A percentile compares a stretch with the other conserved stretches of the same genome.
phyloP scores from a whole-genome alignment of 169 alveolate species.

The Eimeria acervulina region DNA sequence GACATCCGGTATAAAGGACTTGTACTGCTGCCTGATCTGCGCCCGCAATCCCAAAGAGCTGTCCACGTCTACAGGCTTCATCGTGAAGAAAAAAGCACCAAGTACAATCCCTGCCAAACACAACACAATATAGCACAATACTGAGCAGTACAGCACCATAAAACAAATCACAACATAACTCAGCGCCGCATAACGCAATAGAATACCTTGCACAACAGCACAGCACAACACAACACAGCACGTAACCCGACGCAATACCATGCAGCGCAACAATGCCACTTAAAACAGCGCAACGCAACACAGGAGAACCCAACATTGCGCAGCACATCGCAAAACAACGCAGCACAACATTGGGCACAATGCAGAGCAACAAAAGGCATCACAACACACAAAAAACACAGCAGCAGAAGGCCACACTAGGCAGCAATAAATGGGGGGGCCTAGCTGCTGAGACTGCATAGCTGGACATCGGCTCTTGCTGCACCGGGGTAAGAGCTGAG shows the following conservation, averaged over 20 bases:
- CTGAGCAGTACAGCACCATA: background rate
- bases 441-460: background rate
- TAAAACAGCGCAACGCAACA: background rate
- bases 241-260: background rate
- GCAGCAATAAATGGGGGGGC: background rate
- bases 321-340: background rate
- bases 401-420: background rate
- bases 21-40: constrained; percentile 84
- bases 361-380: no score
- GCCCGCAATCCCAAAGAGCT: constrained; percentile 81
- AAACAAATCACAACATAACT: background rate
- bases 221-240: background rate
- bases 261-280: background rate
- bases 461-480: background rate
- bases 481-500: background rate
- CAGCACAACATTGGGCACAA: background rate
- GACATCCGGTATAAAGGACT: constrained; percentile 79
- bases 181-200: background rate
- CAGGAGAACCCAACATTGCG: background rate
- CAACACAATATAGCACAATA: background rate
- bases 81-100: constrained; percentile 85
- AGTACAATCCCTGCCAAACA: constrained; percentile 79
- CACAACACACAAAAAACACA: background rate
- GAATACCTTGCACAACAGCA: background rate
- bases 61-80: constrained; percentile 86